Evolutionary conservation across 78 protist species (phyloP).

Genomic region (Planoprotostelium fungivorum): DNA sequence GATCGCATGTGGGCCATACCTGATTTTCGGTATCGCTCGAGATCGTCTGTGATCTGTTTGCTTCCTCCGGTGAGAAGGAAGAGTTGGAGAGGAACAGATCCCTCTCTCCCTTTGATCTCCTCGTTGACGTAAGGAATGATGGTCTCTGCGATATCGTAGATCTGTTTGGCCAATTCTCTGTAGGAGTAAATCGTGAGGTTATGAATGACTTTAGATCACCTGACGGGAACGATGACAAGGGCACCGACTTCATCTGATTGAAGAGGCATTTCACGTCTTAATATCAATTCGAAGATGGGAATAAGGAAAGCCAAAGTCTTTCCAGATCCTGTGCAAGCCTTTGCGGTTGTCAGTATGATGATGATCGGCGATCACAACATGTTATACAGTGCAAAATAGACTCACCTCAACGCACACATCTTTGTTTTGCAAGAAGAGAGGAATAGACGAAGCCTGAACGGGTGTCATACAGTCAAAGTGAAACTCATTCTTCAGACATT

Average conservation of each 20-base stretch:
- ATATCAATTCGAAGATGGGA: constrained; percentile 79
- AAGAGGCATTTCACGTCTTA: constrained; percentile 20
- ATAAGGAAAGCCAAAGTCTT: constrained; percentile 91
- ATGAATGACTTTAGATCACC: constrained; percentile 8
- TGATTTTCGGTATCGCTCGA: background rate
- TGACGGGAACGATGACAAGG: constrained; percentile 47
- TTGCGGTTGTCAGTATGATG: background rate
- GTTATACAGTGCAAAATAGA: background rate
- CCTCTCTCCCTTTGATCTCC: background rate
- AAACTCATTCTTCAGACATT: constrained; percentile 30
- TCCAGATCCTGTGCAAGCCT: constrained; percentile 84
- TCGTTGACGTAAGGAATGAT: background rate
- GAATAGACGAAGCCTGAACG: constrained; percentile 67
- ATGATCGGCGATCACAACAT: background rate
- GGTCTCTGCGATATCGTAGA: constrained; percentile 21
- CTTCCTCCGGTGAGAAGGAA: background rate
- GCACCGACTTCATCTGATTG: constrained; percentile 26
- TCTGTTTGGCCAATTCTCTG: constrained; percentile 63
- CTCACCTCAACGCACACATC: constrained; percentile 73
- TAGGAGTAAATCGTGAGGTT: background rate
- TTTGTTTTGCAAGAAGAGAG: constrained; percentile 67
- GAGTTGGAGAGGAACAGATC: background rate
- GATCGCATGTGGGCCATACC: too few species aligned
- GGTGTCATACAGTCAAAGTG: constrained; percentile 65
- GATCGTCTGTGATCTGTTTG: background rate